Evolutionary conservation across 2,329 filamentous ascomycete species (phyloP), one percentile per base, ranked within the genome.

Genomic region (Curvularia eragrostidis): DNA sequence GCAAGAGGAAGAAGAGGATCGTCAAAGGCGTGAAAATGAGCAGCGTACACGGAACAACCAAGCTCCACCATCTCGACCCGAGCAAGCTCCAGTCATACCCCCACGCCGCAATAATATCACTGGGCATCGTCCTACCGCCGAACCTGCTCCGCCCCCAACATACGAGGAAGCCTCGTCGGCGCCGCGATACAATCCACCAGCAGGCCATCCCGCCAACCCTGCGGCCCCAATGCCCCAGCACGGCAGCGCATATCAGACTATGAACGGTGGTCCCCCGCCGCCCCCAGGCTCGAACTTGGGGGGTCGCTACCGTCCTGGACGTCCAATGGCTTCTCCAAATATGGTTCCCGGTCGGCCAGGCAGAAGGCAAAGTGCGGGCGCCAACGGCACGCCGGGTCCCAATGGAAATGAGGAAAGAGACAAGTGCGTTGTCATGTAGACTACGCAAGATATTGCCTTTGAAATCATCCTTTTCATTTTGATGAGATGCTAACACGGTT

Each of bases 1-100:
- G 1, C 94, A 98, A 74, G 95, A 98, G 70, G 93, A 97, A 73
- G 94, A 98, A 75, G 92, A 97, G 63, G 88, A 92, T 68, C 85
- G 87, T 13, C 87, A 93, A 62, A 84, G 85, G n/a, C 79, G 76
- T 54, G 77, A 73, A n/a, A 52, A 86, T 48, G 84, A 87, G 48
- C 86, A 85, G 9, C 84, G 88, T 1, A 83, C 88, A 7, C 82
- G 86, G n/a, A 88, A 93, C 73, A 87, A 86, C 53, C 80, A 62
- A 48, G 54, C 50, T 48, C 73, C 60, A 28, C 61, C 69, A 38
- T 68, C 68, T 54, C 67, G 68, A 36, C 67, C 64, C 47, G 77
- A 78, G 59, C 69, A 68, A n/a, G 73, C 78, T 19, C 81, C 82
- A 0, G 62, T 75, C 0, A 80, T 84, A 6, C 81, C 81, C 28